Evolutionary conservation across 2,329 filamentous ascomycete genomes (phyloP), one percentile per base, ranked within the genome.

Genomic region (Bipolaris victoriae): DNA sequence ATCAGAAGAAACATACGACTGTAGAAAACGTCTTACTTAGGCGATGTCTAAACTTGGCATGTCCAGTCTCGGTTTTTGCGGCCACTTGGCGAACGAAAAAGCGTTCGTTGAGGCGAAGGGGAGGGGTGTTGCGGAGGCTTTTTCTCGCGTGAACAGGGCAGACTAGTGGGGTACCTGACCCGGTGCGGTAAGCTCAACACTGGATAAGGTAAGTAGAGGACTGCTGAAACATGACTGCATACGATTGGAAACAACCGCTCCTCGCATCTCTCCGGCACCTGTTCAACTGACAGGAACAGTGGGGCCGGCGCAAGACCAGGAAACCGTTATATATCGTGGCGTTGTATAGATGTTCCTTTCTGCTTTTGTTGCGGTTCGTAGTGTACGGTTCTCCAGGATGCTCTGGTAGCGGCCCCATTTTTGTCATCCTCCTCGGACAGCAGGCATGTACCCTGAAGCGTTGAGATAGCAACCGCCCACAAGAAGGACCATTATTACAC

Each of bases 161-260:
- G 45, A 49, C 41, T 54, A 53, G 44, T 40, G 39, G 29, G 39
- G 45, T 52, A 37, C 55, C 62, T 66, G 61, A 57, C 54, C 55
- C 39, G 11, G 11, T 40, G 16, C 52, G 55, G 46, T 37, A 54
- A 43, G 47, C 13, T 6, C 39, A 13, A 33, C 15, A 10, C 55
- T 50, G 20, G 26, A 56, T 61, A 33, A 10, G 52, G 61, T 52
- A 61, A 57, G 62, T 46, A 53, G 43, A 26, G 31, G 24, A 36
- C n/a, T 16, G 39, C 26, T 66, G 66, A 68, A 68, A 68, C 66
- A 43, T 37, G 45, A 39, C 20, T 60, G 55, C 57, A 57, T 45
- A 51, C 20, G 20, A 46, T 58, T 63, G 40, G 63, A 68, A 68
- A 67, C 64, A 61, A 54, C 49, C 59, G 57, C 43, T 51, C 54